These are phyloP conservation scores for Sclerotinia trifoliorum DNA, from an alignment of 2,329 filamentous ascomycete species.

Conservation along the genomic window DNA sequence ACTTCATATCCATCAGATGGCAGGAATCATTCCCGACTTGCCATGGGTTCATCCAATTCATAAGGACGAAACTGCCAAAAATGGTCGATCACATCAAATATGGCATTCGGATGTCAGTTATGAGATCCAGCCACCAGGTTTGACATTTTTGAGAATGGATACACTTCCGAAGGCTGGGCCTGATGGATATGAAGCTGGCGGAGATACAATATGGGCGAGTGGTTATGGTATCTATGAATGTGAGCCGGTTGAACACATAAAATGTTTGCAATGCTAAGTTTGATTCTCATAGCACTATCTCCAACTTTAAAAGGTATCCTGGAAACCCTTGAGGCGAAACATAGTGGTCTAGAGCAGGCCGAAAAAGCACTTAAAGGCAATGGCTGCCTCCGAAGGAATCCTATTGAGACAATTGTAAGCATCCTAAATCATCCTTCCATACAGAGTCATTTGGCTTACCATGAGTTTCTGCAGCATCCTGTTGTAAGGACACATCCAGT, in stretches of 20 bases:
- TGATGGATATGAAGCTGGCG: conserved; percentile 19
- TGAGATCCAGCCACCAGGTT: conserved; percentile 50
- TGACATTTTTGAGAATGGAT: conserved; percentile 50
- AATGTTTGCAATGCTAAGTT: conserved; percentile 45
- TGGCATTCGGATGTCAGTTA: conserved; percentile 46
- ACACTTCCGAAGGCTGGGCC: conserved; percentile 62
- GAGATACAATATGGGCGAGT: conserved; percentile 65
- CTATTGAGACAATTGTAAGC: conserved; percentile 32
- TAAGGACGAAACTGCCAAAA: conserved; percentile 20
- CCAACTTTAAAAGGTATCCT: conserved; percentile 14
- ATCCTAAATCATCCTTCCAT: neutral
- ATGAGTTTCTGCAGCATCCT: conserved; percentile 30
- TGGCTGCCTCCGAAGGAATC: conserved; percentile 32
- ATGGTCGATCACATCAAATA: conserved; percentile 26
- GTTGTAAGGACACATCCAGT: conserved; percentile 39
- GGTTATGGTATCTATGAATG: conserved; percentile 48
- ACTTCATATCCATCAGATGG: conserved; percentile 22
- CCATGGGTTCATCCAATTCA: conserved; percentile 24
- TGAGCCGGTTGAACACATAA: conserved; percentile 45
- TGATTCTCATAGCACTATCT: conserved; percentile 34
- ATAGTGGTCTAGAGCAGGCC: conserved; percentile 14
- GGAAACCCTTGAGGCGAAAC: conserved; percentile 16
- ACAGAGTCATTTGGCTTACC: conserved; percentile 1
- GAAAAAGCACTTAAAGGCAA: conserved; percentile 8
- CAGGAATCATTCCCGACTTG: conserved; percentile 21